Evolutionary conservation across 805 yeast species (phyloP), one percentile per base, ranked within the genome.

Genomic region (Hanseniaspora pseudoguilliermondii): DNA sequence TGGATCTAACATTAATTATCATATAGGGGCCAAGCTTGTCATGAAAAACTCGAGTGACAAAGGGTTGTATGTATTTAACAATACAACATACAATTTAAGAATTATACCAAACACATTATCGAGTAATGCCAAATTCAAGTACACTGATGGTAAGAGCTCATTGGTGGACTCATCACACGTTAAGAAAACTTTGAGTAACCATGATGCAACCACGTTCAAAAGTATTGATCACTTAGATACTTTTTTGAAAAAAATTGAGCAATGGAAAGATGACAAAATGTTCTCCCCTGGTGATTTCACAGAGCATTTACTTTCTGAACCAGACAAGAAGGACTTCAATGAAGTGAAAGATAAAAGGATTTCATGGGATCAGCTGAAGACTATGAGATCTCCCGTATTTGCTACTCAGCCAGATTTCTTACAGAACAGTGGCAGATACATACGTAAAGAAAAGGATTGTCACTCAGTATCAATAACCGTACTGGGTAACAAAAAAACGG

Each of bases 41-140:
- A 53, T 53, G 56, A 53, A 27, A 53, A 36, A 57, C 15, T 46
- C 18, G 18, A 34, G 8, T 25, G 57, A 59, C 2, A 54, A 50
- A 36, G 54, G 58, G 40, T 34, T 61, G 13, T 57, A 58, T 29
- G 59, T 66, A 3, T 43, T 66, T 60, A 60, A 60, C 34, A 63
- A 61, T 21, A 53, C 50, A 15, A 61, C 61, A 32, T 60, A 61
- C 47, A 59, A 59, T 54, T 23, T 67, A 5, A 58, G 70, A 44
- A 62, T 65, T n/a, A 62, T 66, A 13, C 70, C 71, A 10, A 44
- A 66, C 66, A 54, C 67, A 51, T 18, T 51, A 2, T 35, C 57
- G 18, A 23, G 42, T 8, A 54, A 54, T 25, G 15, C 47, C 5
- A 53, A 53, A 16, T 53, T 43, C n/a, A 53, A 27, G 40, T 53